phyloP scores from a whole-genome alignment of 352 stramenopile genomes.

The Pilasporangium apinafurcum region DNA sequence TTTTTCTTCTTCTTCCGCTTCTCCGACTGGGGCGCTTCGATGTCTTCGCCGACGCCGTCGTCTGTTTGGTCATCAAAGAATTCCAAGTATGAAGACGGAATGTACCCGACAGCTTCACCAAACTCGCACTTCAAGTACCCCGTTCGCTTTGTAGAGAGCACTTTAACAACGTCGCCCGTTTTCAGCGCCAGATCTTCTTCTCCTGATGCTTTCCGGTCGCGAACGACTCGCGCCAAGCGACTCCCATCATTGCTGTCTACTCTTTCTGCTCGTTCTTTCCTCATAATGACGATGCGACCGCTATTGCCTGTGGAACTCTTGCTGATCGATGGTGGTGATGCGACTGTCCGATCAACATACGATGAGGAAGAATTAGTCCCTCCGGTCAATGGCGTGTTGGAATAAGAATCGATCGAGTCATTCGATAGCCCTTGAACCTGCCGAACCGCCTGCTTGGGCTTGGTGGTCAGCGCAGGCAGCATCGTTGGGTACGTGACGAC shows the following conservation, averaged over 20 bases:
- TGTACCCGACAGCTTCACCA: slow-evolving; percentile 60
- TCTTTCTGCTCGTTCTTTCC: slow-evolving; percentile 10
- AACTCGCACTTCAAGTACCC: slow-evolving; percentile 82
- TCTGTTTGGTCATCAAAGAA: slow-evolving; percentile 43
- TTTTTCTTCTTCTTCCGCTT: slow-evolving; percentile 54
- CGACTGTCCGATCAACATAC: slow-evolving; percentile 14
- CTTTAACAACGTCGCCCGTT: slow-evolving; percentile 58
- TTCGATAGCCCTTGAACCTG: slow-evolving; percentile 78
- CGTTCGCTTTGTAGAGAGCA: slow-evolving; percentile 73
- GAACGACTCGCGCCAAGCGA: slow-evolving; percentile 48
- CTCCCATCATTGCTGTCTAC: slow-evolving; percentile 8
- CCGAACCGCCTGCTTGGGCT: slow-evolving; percentile 76
- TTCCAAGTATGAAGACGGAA: slow-evolving; percentile 80
- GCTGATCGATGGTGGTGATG: too few species aligned
- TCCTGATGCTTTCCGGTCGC: slow-evolving; percentile 67
- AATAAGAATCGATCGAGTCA: slow-evolving; percentile 85
- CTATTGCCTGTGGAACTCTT: too few species aligned
- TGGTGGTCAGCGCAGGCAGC: slow-evolving; percentile 76
- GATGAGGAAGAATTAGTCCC: slow-evolving; percentile 8
- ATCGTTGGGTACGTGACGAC: slow-evolving; percentile 13
- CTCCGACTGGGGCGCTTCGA: slow-evolving; percentile 31
- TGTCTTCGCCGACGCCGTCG: slow-evolving; percentile 11
- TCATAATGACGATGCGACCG: too few species aligned
- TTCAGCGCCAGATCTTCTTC: slow-evolving; percentile 68
- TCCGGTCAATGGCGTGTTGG: slow-evolving; percentile 39